These are phyloP conservation scores for Blastocystis sp. DNA, from an alignment of 352 stramenopile genomes.

Conservation along the genomic window DNA sequence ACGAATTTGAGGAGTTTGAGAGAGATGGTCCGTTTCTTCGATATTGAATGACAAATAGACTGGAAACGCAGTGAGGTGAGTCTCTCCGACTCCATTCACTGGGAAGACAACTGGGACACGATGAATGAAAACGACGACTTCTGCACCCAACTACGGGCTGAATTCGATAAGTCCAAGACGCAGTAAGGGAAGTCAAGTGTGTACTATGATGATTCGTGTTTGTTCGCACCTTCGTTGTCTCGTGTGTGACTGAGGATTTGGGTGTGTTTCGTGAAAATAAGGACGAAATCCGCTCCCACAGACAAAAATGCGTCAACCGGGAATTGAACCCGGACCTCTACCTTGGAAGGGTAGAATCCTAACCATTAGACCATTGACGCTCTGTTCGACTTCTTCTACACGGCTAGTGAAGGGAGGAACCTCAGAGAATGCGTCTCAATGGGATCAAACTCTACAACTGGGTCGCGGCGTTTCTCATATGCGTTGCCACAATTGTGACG, in stretches of 20 bases:
- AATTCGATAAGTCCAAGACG: constrained; percentile 1
- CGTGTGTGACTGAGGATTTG: no score
- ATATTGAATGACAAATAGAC: neutral
- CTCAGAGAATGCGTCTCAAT: neutral
- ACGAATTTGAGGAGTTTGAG: constrained; percentile 39
- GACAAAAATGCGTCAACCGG: constrained; percentile 25
- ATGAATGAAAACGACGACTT: constrained; percentile 9
- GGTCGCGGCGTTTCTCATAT: neutral
- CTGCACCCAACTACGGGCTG: neutral
- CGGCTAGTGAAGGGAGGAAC: neutral
- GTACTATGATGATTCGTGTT: neutral
- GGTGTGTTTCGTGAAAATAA: neutral
- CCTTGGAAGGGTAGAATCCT: constrained; percentile 57
- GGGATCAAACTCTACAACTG: neutral
- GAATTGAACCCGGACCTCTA: constrained; percentile 57
- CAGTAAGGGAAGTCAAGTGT: neutral
- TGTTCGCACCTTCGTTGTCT: no score
- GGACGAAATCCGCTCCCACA: no score
- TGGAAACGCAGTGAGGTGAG: neutral
- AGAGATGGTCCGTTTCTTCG: neutral
- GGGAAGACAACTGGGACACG: constrained; percentile 30
- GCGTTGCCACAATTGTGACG: neutral
- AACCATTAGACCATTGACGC: constrained; percentile 56
- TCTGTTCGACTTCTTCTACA: neutral
- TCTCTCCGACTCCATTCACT: constrained; percentile 15